Conservation (phyloP, 1,284 basidiomycete genomes). For the Bondarzewia mesenterica region DNA sequence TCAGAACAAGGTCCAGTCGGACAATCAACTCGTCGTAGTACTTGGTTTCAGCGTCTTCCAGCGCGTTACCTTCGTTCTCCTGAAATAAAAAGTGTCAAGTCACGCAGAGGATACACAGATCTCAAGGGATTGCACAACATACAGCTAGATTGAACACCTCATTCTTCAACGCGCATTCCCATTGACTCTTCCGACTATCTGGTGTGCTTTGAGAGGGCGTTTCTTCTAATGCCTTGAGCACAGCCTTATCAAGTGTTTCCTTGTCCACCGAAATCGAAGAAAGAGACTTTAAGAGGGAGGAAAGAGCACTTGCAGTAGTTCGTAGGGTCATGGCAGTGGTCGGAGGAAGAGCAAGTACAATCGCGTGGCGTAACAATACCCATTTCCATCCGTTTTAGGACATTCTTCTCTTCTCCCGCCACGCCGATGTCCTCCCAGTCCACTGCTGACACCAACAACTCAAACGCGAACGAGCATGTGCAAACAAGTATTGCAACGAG, state of each 20-base stretch:
- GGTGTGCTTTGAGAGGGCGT: slow-evolving; percentile 30
- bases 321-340: too few species aligned
- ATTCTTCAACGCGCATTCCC: slow-evolving; percentile 64
- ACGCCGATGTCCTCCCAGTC: too few species aligned
- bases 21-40: slow-evolving; percentile 58
- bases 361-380: too few species aligned
- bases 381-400: too few species aligned
- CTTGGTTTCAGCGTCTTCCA: slow-evolving; percentile 34
- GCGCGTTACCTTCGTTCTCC: slow-evolving; percentile 54
- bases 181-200: slow-evolving; percentile 58
- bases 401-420: too few species aligned
- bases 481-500: too few species aligned
- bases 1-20: slow-evolving; percentile 62
- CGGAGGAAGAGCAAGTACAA: too few species aligned
- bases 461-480: too few species aligned
- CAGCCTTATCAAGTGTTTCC: slow-evolving; percentile 37
- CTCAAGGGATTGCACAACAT: slow-evolving; percentile 21
- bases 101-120: too few species aligned
- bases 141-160: slow-evolving; percentile 66
- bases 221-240: slow-evolving; percentile 39
- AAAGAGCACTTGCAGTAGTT: background rate
- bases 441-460: too few species aligned
- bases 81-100: too few species aligned
- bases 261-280: slow-evolving; percentile 41
- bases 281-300: slow-evolving; percentile 34